Evolutionary conservation across 352 stramenopile genomes (phyloP).

Genomic region (Phytophthora podocarpi): DNA sequence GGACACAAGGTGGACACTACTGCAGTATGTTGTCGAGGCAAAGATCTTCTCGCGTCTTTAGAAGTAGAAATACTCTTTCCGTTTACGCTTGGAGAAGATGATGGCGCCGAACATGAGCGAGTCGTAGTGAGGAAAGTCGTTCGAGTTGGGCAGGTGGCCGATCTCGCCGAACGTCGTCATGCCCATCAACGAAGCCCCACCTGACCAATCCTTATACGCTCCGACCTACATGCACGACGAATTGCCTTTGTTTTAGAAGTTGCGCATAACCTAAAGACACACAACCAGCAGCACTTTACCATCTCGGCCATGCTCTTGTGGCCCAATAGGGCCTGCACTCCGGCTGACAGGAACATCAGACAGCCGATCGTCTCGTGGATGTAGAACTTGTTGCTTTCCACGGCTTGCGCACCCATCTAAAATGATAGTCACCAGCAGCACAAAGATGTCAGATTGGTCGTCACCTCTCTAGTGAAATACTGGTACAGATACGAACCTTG

Average conservation of each 20-base stretch:
- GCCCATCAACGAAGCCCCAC: constrained; percentile 80
- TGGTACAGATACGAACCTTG: constrained; percentile 43
- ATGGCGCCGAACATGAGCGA: constrained; percentile 91
- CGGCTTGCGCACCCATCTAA: constrained; percentile 77
- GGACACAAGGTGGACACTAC: constrained; percentile 27
- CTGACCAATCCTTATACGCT: constrained; percentile 86
- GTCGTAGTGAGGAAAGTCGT: constrained; percentile 86
- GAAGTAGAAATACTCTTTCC: constrained; percentile 79
- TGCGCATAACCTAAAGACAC: not conserved
- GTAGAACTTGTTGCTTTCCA: constrained; percentile 82
- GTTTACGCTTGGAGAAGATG: constrained; percentile 87
- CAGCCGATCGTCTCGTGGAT: constrained; percentile 84
- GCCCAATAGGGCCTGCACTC: constrained; percentile 81
- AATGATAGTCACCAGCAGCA: constrained; percentile 4
- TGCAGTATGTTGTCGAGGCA: too few species aligned
- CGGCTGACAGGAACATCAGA: constrained; percentile 88
- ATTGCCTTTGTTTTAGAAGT: not conserved
- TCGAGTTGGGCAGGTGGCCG: constrained; percentile 79
- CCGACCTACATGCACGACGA: constrained; percentile 54
- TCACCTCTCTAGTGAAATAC: not conserved
- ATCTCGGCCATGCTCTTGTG: constrained; percentile 91
- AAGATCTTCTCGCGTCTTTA: constrained; percentile 13
- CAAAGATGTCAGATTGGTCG: not conserved
- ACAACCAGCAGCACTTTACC: constrained; percentile 34
- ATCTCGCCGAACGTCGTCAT: constrained; percentile 91